A percentile compares a stretch with the other conserved stretches of the same genome.
These are phyloP conservation scores for Stemphylium lycopersici DNA, from an alignment of 2,329 filamentous ascomycete genomes.

Conservation along the genomic window DNA sequence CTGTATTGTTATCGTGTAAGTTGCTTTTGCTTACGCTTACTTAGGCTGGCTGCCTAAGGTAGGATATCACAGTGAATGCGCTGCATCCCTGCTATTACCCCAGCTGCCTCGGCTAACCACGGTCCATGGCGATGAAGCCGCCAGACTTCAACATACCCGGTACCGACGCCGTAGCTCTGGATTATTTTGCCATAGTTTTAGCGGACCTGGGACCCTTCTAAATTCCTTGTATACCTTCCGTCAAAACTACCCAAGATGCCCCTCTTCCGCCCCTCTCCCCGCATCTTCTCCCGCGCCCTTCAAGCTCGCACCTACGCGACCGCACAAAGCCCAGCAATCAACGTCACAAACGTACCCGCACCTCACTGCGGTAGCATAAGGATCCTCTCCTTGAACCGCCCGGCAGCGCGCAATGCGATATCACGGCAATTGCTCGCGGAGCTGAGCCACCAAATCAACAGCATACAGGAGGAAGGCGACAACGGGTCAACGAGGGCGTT, in stretches of 20 bases:
- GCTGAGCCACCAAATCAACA: slow-evolving; percentile 74
- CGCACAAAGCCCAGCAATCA: slow-evolving; percentile 63
- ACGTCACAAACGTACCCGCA: slow-evolving; percentile 76
- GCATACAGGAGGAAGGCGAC: slow-evolving; percentile 66
- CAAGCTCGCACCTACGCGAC: slow-evolving; percentile 49
- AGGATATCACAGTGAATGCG: background rate
- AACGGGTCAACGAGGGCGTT: slow-evolving; percentile 74
- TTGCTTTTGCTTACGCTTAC: too few species aligned
- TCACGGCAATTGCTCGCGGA: slow-evolving; percentile 76
- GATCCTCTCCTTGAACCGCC: slow-evolving; percentile 85
- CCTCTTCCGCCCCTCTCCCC: slow-evolving; percentile 26
- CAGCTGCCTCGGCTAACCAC: slow-evolving; percentile 24
- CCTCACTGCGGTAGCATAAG: slow-evolving; percentile 83
- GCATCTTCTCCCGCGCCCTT: slow-evolving; percentile 28
- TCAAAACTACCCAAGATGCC: slow-evolving; percentile 27
- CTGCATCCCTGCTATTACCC: background rate
- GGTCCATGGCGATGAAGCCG: slow-evolving; percentile 13
- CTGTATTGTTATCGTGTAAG: background rate
- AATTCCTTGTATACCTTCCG: background rate
- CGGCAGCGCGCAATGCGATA: slow-evolving; percentile 86
- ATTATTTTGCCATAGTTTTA: background rate
- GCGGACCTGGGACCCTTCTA: background rate
- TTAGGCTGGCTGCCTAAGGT: background rate
- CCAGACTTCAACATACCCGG: slow-evolving; percentile 1
- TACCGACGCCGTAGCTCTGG: background rate